A percentile compares a stretch with the other conserved stretches of the same genome.
Evolutionary conservation across 805 yeast species (phyloP).

Genomic region (Ogataea philodendri): DNA sequence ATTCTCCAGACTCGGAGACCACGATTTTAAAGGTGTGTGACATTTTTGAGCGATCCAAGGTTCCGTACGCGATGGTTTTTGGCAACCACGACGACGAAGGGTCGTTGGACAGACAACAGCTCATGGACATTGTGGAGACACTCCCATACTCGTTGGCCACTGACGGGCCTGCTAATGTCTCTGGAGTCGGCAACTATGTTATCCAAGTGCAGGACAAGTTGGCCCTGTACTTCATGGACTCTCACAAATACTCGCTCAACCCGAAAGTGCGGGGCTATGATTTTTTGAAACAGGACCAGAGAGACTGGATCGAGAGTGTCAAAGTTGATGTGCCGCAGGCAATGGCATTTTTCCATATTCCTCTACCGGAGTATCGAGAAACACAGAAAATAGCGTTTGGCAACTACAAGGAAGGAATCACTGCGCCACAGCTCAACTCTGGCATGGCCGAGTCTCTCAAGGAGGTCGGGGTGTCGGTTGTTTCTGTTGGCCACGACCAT

Average conservation of each 20-base stretch:
- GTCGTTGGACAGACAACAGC: constrained; percentile 52
- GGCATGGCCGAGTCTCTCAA: constrained; percentile 60
- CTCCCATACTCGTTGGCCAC: constrained; percentile 69
- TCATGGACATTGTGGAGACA: constrained; percentile 53
- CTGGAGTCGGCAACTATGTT: constrained; percentile 83
- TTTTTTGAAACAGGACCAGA: constrained; percentile 53
- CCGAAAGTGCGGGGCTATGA: constrained; percentile 83
- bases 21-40: constrained; percentile 72
- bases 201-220: constrained; percentile 53
- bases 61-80: constrained; percentile 82
- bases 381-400: constrained; percentile 51
- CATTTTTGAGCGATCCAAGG: constrained; percentile 62
- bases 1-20: constrained; percentile 76
- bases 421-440: constrained; percentile 72
- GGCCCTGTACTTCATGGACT: constrained; percentile 74
- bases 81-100: constrained; percentile 98
- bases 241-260: constrained; percentile 69
- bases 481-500: constrained; percentile 92
- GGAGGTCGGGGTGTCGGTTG: constrained; percentile 68
- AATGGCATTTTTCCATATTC: constrained; percentile 95
- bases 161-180: constrained; percentile 62
- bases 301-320: constrained; percentile 7
- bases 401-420: constrained; percentile 62
- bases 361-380: constrained; percentile 78
- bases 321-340: constrained; percentile 47